phyloP scores from a whole-genome alignment of 208 protist species.

The Trypanosoma cruzi region DNA sequence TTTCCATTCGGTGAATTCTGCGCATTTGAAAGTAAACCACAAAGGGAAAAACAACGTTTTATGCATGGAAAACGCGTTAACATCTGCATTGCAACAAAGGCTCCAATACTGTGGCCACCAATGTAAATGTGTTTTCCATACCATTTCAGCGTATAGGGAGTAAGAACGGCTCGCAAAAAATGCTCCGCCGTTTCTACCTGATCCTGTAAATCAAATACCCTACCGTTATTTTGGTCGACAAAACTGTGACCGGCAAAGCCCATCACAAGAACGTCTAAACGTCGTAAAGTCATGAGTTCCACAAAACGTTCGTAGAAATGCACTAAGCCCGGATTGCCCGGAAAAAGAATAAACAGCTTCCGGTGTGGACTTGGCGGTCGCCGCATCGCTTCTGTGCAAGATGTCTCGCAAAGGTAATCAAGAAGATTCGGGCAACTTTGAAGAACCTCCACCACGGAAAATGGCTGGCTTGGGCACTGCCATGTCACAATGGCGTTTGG shows the following conservation, averaged over 20 bases:
- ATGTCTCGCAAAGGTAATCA: constrained; percentile 8
- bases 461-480: constrained; percentile 27
- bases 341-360: constrained; percentile 65
- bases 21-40: constrained; percentile 63
- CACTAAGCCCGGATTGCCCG: constrained; percentile 73
- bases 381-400: neutral
- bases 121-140: constrained; percentile 61
- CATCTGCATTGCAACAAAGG: constrained; percentile 68
- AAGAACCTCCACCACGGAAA: constrained; percentile 58
- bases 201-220: constrained; percentile 67
- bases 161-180: constrained; percentile 34
- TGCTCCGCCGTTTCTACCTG: constrained; percentile 66
- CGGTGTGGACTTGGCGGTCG: constrained; percentile 24
- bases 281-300: constrained; percentile 20
- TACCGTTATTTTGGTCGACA: constrained; percentile 52
- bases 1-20: constrained; percentile 60
- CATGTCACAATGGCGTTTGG: constrained; percentile 34
- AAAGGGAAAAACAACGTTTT: constrained; percentile 68
- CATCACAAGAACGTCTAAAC: constrained; percentile 76
- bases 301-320: constrained; percentile 70
- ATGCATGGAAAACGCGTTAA: constrained; percentile 42
- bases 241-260: constrained; percentile 74
- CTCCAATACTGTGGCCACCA: constrained; percentile 84
- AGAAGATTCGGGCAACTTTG: constrained; percentile 63
- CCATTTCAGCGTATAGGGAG: constrained; percentile 13